Evolutionary conservation across 2,329 filamentous ascomycete genomes (phyloP).

Genomic region (Thelonectria rubi): DNA sequence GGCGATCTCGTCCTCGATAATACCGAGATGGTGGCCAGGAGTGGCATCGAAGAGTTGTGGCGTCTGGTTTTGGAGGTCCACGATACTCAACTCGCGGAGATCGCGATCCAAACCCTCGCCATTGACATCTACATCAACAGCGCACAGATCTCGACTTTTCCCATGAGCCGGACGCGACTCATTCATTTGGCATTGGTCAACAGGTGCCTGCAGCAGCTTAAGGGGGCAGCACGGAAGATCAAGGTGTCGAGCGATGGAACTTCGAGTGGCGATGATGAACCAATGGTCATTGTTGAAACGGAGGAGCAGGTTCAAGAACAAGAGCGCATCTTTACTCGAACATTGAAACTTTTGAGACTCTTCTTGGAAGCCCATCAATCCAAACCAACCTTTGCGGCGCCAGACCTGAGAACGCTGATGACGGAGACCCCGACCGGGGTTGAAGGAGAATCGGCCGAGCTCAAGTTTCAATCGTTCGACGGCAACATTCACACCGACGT

Average conservation of each 20-base stretch:
- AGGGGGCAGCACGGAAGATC: slow-evolving; percentile 65
- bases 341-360: slow-evolving; percentile 72
- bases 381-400: slow-evolving; percentile 67
- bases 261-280: slow-evolving; percentile 58
- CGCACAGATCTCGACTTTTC: slow-evolving; percentile 58
- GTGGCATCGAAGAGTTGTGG: slow-evolving; percentile 80
- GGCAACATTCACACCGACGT: slow-evolving; percentile 67
- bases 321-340: slow-evolving; percentile 72
- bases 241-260: slow-evolving; percentile 57
- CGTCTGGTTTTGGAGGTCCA: slow-evolving; percentile 77
- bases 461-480: slow-evolving; percentile 80
- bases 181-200: slow-evolving; percentile 77
- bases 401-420: slow-evolving; percentile 64
- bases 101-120: slow-evolving; percentile 76
- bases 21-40: slow-evolving; percentile 60
- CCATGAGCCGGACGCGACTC: slow-evolving; percentile 59
- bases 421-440: slow-evolving; percentile 60
- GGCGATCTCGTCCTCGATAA: slow-evolving; percentile 60
- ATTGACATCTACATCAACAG: slow-evolving; percentile 74
- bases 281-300: slow-evolving; percentile 60
- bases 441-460: slow-evolving; percentile 70
- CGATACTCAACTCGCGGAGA: slow-evolving; percentile 69
- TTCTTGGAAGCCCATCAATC: slow-evolving; percentile 73
- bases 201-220: slow-evolving; percentile 76
- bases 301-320: slow-evolving; percentile 57